phyloP scores from a whole-genome alignment of 202 grass and related monocot species.

The Schoenoplectus tabernaemontani region DNA sequence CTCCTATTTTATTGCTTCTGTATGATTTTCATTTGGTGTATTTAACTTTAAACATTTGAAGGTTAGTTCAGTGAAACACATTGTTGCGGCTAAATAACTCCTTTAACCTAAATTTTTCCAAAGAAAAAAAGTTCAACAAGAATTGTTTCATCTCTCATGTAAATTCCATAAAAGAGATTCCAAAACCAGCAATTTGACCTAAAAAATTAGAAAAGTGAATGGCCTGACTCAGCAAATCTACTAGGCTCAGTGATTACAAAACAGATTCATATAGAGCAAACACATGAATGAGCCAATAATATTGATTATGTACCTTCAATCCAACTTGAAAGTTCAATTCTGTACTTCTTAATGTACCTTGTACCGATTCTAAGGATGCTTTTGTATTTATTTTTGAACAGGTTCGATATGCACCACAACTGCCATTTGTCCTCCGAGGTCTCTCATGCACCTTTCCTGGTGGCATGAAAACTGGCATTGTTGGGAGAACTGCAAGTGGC shows the following conservation, averaged over 20 bases:
- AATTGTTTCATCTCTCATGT: not conserved
- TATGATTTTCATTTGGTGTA: not conserved
- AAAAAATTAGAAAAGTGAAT: not conserved
- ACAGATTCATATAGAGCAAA: not conserved
- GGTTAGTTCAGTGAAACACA: not conserved
- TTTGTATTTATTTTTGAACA: constrained; percentile 28
- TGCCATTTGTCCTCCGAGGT: constrained; percentile 85
- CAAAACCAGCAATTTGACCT: not conserved
- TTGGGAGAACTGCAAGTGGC: constrained; percentile 88
- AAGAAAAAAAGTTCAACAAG: not conserved
- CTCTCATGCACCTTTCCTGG: constrained; percentile 72
- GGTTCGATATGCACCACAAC: constrained; percentile 64
- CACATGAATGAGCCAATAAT: too few relatives aligned
- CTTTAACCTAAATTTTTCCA: too few relatives aligned
- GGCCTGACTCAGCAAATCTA: not conserved
- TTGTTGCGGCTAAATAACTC: too few relatives aligned
- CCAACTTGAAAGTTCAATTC: not conserved
- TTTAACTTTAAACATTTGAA: not conserved
- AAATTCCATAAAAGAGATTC: not conserved
- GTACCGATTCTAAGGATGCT: not conserved
- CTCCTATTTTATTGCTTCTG: not conserved
- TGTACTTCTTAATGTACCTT: not conserved
- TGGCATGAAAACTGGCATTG: constrained; percentile 83
- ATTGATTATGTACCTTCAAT: not conserved
- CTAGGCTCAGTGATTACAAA: not conserved